Conservation (phyloP, 1,284 basidiomycete species). For the Mycosarcoma mackinlayi region DNA sequence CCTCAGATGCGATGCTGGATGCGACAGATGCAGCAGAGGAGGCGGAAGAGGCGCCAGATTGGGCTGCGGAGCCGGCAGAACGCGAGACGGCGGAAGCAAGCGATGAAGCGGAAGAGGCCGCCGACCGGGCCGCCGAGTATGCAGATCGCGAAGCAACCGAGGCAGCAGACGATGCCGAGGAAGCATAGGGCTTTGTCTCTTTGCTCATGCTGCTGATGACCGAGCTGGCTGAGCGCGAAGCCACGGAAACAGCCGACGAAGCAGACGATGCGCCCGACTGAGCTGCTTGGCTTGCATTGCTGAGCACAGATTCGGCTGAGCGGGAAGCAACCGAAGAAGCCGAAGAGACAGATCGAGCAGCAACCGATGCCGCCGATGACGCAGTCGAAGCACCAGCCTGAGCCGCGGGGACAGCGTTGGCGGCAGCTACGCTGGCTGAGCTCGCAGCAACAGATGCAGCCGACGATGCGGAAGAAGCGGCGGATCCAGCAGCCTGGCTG, state of each 20-base stretch:
- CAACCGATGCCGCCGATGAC: slow-evolving; percentile 8
- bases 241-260: slow-evolving; percentile 5
- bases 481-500: not conserved
- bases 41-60: slow-evolving; percentile 8
- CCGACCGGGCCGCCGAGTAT: not conserved
- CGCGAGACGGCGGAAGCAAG: not conserved
- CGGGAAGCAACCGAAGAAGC: not conserved
- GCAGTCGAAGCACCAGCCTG: slow-evolving; percentile 12
- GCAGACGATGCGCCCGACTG: slow-evolving; percentile 2
- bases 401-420: not conserved
- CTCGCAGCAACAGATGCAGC: slow-evolving; percentile 2
- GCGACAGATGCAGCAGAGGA: slow-evolving; percentile 5
- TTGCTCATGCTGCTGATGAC: not conserved
- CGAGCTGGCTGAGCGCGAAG: slow-evolving; percentile 1
- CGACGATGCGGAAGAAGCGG: slow-evolving; percentile 5
- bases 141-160: slow-evolving; percentile 12
- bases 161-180: slow-evolving; percentile 7
- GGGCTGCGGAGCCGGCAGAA: slow-evolving; percentile 5
- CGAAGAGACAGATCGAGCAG: not conserved
- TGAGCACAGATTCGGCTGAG: slow-evolving; percentile 1
- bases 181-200: not conserved
- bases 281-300: slow-evolving; percentile 5
- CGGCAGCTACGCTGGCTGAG: slow-evolving; percentile 3
- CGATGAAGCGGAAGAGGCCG: not conserved
- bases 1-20: slow-evolving; percentile 1